Percentiles rank a stretch among this genome's conserved stretches.
Evolutionary conservation across 2,329 filamentous ascomycete species (phyloP).

Genomic region (Mycogone perniciosa): DNA sequence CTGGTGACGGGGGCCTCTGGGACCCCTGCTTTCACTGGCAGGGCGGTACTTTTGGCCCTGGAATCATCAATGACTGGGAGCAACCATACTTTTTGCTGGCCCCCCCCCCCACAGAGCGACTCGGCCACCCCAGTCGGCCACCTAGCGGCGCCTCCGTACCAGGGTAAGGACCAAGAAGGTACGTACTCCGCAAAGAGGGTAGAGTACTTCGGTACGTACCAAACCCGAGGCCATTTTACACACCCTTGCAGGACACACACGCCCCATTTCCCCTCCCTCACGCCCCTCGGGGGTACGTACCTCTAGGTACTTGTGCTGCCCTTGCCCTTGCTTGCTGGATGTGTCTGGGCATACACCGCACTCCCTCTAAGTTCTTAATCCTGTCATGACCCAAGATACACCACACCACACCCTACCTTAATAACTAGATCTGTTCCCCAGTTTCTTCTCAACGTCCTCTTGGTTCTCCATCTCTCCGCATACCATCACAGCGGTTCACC

Average conservation of each 20-base stretch:
- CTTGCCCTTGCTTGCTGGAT: slow-evolving; percentile 9
- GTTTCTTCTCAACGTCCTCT: slow-evolving; percentile 13
- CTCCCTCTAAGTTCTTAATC: slow-evolving; percentile 10
- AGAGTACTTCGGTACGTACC: slow-evolving; percentile 4
- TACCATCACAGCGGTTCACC: slow-evolving; percentile 4
- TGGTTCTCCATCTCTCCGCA: slow-evolving; percentile 15
- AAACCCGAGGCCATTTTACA: not conserved
- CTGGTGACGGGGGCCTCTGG: not conserved
- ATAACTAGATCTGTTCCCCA: slow-evolving; percentile 16
- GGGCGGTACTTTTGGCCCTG: slow-evolving; percentile 8
- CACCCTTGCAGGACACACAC: not conserved
- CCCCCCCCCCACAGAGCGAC: slow-evolving; percentile 7
- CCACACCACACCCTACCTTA: slow-evolving; percentile 10
- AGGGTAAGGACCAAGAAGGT: not conserved
- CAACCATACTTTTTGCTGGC: not conserved
- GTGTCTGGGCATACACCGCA: slow-evolving; percentile 2
- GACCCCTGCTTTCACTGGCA: slow-evolving; percentile 6
- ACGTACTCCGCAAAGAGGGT: not conserved
- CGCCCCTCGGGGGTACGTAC: slow-evolving; percentile 1
- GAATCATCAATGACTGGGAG: slow-evolving; percentile 1
- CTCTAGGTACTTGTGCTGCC: not conserved
- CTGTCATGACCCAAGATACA: slow-evolving; percentile 11
- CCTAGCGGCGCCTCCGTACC: slow-evolving; percentile 11
- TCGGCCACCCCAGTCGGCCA: slow-evolving; percentile 4
- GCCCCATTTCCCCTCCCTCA: not conserved